Evolutionary conservation across 2,329 filamentous ascomycete genomes (phyloP).

Genomic region (Cadophora malorum): DNA sequence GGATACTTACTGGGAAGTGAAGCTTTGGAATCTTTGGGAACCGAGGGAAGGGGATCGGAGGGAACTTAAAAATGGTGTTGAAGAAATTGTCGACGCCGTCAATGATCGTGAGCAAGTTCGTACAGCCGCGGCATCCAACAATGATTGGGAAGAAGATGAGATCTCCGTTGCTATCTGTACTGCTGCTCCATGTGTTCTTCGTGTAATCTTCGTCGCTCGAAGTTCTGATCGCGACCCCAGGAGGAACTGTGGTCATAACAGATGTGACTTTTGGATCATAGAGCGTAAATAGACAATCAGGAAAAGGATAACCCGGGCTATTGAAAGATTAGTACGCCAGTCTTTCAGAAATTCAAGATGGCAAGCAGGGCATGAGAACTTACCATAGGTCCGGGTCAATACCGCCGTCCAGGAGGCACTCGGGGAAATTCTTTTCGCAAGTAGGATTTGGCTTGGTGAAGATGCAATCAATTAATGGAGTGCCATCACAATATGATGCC

Average conservation of each 20-base stretch:
- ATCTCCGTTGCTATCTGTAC: not conserved
- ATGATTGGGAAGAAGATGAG: conserved; percentile 15
- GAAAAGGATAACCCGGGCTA: conserved; percentile 2
- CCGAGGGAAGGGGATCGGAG: not conserved
- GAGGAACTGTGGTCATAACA: not conserved
- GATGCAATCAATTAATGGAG: not conserved
- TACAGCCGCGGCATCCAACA: conserved; percentile 4
- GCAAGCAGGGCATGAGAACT: not conserved
- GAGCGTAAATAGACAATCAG: conserved; percentile 4
- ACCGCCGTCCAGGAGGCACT: not conserved
- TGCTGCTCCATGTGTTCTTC: not conserved
- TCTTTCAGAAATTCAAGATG: not conserved
- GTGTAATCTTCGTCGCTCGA: not conserved
- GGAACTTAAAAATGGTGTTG: conserved; percentile 11
- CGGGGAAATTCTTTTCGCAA: not conserved
- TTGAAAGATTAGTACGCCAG: not conserved
- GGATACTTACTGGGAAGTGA: conserved; percentile 10
- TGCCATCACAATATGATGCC: not conserved
- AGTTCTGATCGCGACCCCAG: not conserved
- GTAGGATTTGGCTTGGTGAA: not conserved
- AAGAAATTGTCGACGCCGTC: conserved; percentile 5
- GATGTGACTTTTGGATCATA: conserved; percentile 13
- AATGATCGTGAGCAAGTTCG: not conserved
- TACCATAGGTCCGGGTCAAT: not conserved
- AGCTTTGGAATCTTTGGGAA: conserved; percentile 1